These are phyloP conservation scores for Lodderomyces metapsilosis DNA, from an alignment of 1,139 yeast species.

Conservation along the genomic window DNA sequence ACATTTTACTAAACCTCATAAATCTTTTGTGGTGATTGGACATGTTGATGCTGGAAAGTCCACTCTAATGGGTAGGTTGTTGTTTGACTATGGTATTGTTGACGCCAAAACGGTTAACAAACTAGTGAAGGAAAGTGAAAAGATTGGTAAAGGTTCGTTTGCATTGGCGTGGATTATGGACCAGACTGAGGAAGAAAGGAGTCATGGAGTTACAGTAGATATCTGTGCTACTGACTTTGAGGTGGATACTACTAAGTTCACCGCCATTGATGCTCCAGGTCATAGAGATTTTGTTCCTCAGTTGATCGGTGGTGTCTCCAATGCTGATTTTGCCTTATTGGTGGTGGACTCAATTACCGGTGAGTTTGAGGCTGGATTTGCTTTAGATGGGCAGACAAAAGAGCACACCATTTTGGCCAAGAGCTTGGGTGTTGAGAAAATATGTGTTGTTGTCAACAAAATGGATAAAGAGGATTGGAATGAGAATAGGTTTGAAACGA, in stretches of 20 bases:
- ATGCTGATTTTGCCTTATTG: slow-evolving; percentile 67
- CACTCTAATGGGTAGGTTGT: slow-evolving; percentile 85
- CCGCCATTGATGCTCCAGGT: slow-evolving; percentile 92
- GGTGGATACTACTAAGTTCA: slow-evolving; percentile 62
- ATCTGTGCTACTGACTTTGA: slow-evolving; percentile 83
- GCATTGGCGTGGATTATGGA: slow-evolving; percentile 98
- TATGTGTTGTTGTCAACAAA: slow-evolving; percentile 84
- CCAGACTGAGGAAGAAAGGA: slow-evolving; percentile 87
- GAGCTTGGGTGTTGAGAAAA: slow-evolving; percentile 72
- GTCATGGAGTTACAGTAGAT: slow-evolving; percentile 91
- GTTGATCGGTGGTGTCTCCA: slow-evolving; percentile 53
- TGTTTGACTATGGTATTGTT: slow-evolving; percentile 79
- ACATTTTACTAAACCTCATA: slow-evolving; percentile 54
- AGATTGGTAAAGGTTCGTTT: slow-evolving; percentile 86
- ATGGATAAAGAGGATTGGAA: slow-evolving; percentile 80
- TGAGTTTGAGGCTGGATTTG: slow-evolving; percentile 89
- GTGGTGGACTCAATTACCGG: slow-evolving; percentile 78
- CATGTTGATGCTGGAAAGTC: slow-evolving; percentile 99
- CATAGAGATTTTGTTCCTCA: slow-evolving; percentile 52
- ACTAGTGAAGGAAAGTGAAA: slow-evolving; percentile 75
- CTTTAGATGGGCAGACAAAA: slow-evolving; percentile 86
- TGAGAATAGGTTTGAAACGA: slow-evolving; percentile 60
- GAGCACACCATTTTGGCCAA: slow-evolving; percentile 88
- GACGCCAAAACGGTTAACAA: slow-evolving; percentile 76
- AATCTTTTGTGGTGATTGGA: slow-evolving; percentile 85